phyloP scores from a whole-genome alignment of 1,139 yeast species.

The Wickerhamomyces sp. region DNA sequence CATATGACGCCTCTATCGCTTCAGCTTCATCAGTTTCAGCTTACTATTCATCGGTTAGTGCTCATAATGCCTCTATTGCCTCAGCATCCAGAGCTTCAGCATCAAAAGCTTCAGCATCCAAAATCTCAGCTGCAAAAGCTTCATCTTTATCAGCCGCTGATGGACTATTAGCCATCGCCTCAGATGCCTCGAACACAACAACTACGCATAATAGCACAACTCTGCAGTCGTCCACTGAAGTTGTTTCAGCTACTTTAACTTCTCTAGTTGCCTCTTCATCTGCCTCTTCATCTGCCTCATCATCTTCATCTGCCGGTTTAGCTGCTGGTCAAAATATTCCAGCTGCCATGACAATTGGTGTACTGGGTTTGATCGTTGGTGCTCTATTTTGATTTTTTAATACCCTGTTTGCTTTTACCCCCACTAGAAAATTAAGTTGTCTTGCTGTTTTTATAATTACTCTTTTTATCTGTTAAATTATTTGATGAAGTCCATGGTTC shows the following conservation, averaged over 20 bases:
- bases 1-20: not conserved
- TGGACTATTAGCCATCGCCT: constrained; percentile 46
- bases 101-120: constrained; percentile 6
- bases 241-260: constrained; percentile 20
- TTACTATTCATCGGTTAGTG: constrained; percentile 7
- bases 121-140: constrained; percentile 14
- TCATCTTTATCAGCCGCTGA: constrained; percentile 33
- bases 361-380: constrained; percentile 47
- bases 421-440: not conserved
- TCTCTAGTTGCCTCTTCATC: constrained; percentile 19
- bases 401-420: not conserved
- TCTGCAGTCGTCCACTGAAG: constrained; percentile 19
- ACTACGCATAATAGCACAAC: constrained; percentile 10
- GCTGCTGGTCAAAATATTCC: constrained; percentile 24
- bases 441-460: not conserved
- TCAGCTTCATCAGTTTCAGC: constrained; percentile 7
- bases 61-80: constrained; percentile 8
- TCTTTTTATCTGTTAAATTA: too few relatives aligned
- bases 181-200: constrained; percentile 28
- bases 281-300: constrained; percentile 6
- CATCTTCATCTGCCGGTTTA: constrained; percentile 30
- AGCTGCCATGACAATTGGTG: constrained; percentile 41
- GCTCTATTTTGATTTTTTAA: constrained; percentile 35
- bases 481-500: not conserved
- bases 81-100: constrained; percentile 8